A percentile compares a stretch with the other conserved stretches of the same genome.
Evolutionary conservation across 768 basidiomycete species (phyloP).

Genomic region (Tylopilus intermedius): DNA sequence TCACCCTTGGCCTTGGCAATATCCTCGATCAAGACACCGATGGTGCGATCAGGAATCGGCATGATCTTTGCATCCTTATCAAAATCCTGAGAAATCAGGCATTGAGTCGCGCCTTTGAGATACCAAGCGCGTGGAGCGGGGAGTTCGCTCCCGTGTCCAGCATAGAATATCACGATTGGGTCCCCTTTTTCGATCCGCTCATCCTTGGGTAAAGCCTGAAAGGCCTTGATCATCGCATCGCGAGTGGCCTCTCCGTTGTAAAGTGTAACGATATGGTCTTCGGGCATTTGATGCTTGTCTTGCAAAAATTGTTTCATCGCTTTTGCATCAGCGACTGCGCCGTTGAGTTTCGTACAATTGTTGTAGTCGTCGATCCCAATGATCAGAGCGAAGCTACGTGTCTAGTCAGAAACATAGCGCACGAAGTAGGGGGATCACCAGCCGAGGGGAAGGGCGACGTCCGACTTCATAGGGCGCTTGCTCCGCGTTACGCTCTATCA

Average conservation of each 20-base stretch:
- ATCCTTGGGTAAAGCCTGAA: too few species aligned
- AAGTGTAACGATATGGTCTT: too few species aligned
- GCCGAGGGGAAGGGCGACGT: not conserved
- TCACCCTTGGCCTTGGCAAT: conserved; percentile 37
- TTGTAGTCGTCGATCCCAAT: too few species aligned
- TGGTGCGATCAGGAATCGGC: conserved; percentile 43
- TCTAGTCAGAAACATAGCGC: not conserved
- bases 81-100: conserved; percentile 34
- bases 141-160: conserved; percentile 34
- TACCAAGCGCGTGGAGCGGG: conserved; percentile 31
- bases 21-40: conserved; percentile 34
- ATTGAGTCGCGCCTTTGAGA: conserved; percentile 7
- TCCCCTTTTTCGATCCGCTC: too few species aligned
- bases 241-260: too few species aligned
- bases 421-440: not conserved
- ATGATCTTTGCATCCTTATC: conserved; percentile 7
- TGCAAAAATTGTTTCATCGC: too few species aligned
- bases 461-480: not conserved
- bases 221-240: too few species aligned
- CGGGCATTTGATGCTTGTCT: too few species aligned
- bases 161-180: too few species aligned
- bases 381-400: not conserved
- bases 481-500: not conserved
- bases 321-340: too few species aligned
- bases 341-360: too few species aligned